These are phyloP conservation scores for Hysterium pulicare DNA, from an alignment of 2,329 filamentous ascomycete species.

Conservation along the genomic window DNA sequence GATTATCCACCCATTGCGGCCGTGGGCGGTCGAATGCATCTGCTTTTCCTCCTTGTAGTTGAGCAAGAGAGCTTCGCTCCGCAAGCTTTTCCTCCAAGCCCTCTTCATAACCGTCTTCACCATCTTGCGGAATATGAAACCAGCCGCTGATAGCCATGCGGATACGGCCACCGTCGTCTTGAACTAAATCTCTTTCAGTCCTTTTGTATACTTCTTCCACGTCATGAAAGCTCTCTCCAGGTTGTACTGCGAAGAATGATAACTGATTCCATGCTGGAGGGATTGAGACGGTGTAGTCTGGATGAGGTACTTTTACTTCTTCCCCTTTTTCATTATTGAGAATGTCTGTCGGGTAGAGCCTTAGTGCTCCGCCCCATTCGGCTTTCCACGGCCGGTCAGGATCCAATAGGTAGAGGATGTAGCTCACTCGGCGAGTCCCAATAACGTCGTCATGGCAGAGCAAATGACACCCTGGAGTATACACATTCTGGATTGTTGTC, in stretches of 20 bases:
- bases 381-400: slow-evolving; percentile 87
- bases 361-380: slow-evolving; percentile 88
- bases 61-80: slow-evolving; percentile 85
- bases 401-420: slow-evolving; percentile 93
- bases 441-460: slow-evolving; percentile 99
- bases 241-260: slow-evolving; percentile 96
- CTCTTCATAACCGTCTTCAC: slow-evolving; percentile 85
- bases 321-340: slow-evolving; percentile 66
- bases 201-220: slow-evolving; percentile 92
- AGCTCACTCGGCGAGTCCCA: slow-evolving; percentile 91
- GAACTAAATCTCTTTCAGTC: slow-evolving; percentile 56
- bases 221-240: slow-evolving; percentile 98
- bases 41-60: slow-evolving; percentile 79
- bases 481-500: slow-evolving; percentile 63
- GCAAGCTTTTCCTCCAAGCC: slow-evolving; percentile 86
- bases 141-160: slow-evolving; percentile 98
- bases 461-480: slow-evolving; percentile 92
- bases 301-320: slow-evolving; percentile 73
- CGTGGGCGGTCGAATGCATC: slow-evolving; percentile 84
- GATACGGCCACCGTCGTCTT: slow-evolving; percentile 70
- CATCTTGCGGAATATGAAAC: slow-evolving; percentile 96
- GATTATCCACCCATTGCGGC: slow-evolving; percentile 50
- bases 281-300: slow-evolving; percentile 77
- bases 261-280: slow-evolving; percentile 97
- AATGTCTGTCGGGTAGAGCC: slow-evolving; percentile 72